Conservation (phyloP, 1,284 basidiomycete species). For the Sphagnurus paluster region DNA sequence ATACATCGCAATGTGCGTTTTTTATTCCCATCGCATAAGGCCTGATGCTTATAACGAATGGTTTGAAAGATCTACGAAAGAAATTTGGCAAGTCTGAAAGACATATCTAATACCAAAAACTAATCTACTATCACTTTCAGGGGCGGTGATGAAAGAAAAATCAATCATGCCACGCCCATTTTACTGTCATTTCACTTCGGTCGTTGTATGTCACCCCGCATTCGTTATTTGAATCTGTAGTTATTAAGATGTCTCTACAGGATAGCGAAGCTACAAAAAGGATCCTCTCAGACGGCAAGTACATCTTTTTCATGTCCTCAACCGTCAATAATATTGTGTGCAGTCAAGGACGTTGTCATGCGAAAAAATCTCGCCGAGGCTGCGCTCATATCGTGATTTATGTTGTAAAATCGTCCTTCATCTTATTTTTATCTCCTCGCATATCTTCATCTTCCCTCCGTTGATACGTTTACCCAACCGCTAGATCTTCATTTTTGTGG, state of each 20-base stretch:
- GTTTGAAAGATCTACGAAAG: slow-evolving; percentile 40
- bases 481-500: slow-evolving; percentile 7
- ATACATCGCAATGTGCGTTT: slow-evolving; percentile 42
- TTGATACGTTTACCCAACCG: no score
- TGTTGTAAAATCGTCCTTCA: background rate
- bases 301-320: no score
- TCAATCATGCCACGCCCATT: slow-evolving; percentile 56
- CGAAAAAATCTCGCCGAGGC: slow-evolving; percentile 45
- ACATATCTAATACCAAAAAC: slow-evolving; percentile 1
- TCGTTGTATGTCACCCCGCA: slow-evolving; percentile 51
- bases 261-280: slow-evolving; percentile 53
- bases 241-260: slow-evolving; percentile 28
- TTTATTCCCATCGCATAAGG: slow-evolving; percentile 9
- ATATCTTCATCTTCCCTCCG: no score
- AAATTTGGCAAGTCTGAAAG: slow-evolving; percentile 41
- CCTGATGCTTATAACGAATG: slow-evolving; percentile 2
- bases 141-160: slow-evolving; percentile 53
- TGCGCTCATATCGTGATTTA: slow-evolving; percentile 27
- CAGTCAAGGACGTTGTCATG: slow-evolving; percentile 57
- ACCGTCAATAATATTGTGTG: no score
- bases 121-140: slow-evolving; percentile 23
- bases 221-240: background rate
- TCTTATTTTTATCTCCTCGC: background rate
- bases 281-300: slow-evolving; percentile 43
- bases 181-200: slow-evolving; percentile 72